Conservation (phyloP, 1,284 basidiomycete species). For the Ceratobasidium theobromae region DNA sequence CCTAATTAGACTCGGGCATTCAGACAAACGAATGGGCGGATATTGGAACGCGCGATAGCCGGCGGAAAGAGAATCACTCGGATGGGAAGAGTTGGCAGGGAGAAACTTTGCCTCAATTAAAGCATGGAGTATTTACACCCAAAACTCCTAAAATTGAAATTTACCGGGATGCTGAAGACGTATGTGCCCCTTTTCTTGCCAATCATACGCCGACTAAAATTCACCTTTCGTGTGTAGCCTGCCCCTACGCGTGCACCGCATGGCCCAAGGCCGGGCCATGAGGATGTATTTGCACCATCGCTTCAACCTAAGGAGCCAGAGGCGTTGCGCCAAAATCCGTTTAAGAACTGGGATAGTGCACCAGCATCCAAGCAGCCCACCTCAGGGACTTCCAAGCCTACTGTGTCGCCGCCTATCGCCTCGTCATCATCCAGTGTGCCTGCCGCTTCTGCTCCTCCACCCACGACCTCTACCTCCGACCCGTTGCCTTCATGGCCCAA, state of each 20-base stretch:
- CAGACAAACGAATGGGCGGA: slow-evolving; percentile 48
- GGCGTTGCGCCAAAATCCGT: slow-evolving; percentile 55
- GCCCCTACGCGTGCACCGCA: slow-evolving; percentile 38
- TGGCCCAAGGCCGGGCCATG: slow-evolving; percentile 38
- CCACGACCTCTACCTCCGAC: slow-evolving; percentile 16
- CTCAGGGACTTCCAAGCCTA: slow-evolving; percentile 38
- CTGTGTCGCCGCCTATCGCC: slow-evolving; percentile 37
- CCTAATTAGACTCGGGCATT: slow-evolving; percentile 13
- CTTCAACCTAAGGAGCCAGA: slow-evolving; percentile 47
- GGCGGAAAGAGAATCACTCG: slow-evolving; percentile 51
- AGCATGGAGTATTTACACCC: slow-evolving; percentile 37
- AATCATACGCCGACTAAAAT: background rate
- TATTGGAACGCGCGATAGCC: slow-evolving; percentile 49
- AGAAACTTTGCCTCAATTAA: slow-evolving; percentile 44
- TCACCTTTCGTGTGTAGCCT: background rate
- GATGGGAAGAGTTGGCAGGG: slow-evolving; percentile 51
- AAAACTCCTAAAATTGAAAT: slow-evolving; percentile 52
- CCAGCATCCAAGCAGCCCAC: slow-evolving; percentile 36
- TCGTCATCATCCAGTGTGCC: slow-evolving; percentile 39
- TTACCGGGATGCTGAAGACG: slow-evolving; percentile 49
- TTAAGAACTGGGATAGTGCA: slow-evolving; percentile 52
- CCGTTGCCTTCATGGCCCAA: slow-evolving; percentile 16
- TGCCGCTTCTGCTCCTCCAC: slow-evolving; percentile 33
- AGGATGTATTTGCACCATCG: slow-evolving; percentile 45
- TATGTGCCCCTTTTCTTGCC: background rate